phyloP scores from a whole-genome alignment of 2,329 filamentous ascomycete genomes.

The Orbilia ellipsospora region DNA sequence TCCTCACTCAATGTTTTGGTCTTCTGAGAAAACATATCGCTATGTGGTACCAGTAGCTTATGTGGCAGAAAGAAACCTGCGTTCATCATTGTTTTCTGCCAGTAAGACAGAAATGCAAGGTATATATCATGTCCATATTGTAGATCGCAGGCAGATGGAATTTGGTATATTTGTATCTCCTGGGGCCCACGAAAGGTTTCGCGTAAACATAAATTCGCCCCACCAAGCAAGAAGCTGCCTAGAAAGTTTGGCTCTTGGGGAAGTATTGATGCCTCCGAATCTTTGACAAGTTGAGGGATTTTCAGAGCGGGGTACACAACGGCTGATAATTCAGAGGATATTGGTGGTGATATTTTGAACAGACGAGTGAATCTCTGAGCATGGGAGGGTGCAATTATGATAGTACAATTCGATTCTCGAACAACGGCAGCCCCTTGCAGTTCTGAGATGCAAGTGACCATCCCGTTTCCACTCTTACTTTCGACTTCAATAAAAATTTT shows the following conservation, averaged over 20 bases:
- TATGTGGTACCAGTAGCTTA: not conserved
- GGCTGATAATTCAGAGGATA: slow-evolving; percentile 52
- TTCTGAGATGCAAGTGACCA: slow-evolving; percentile 51
- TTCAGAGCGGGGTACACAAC: slow-evolving; percentile 57
- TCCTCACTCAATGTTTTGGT: not conserved
- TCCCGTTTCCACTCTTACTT: slow-evolving; percentile 35
- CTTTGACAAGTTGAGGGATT: not conserved
- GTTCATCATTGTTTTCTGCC: not conserved
- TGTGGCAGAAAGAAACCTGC: not conserved
- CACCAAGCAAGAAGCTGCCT: slow-evolving; percentile 20
- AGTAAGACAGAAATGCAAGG: slow-evolving; percentile 17
- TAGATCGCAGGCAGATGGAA: not conserved
- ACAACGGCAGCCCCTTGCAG: slow-evolving; percentile 57
- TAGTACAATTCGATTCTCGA: slow-evolving; percentile 55
- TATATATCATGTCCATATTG: slow-evolving; percentile 16
- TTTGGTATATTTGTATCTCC: not conserved
- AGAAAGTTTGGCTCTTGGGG: not conserved
- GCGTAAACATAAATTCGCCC: not conserved
- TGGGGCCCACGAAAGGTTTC: not conserved
- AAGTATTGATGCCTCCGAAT: not conserved
- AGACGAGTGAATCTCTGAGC: slow-evolving; percentile 55
- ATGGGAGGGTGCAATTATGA: slow-evolving; percentile 57
- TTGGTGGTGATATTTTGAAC: slow-evolving; percentile 54
- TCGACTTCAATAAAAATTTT: slow-evolving; percentile 55
- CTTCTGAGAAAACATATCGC: slow-evolving; percentile 12